Evolutionary conservation across 2,329 filamentous ascomycete species (phyloP), one percentile per base, ranked within the genome.

Genomic region (Xylariomycetidae sp.): DNA sequence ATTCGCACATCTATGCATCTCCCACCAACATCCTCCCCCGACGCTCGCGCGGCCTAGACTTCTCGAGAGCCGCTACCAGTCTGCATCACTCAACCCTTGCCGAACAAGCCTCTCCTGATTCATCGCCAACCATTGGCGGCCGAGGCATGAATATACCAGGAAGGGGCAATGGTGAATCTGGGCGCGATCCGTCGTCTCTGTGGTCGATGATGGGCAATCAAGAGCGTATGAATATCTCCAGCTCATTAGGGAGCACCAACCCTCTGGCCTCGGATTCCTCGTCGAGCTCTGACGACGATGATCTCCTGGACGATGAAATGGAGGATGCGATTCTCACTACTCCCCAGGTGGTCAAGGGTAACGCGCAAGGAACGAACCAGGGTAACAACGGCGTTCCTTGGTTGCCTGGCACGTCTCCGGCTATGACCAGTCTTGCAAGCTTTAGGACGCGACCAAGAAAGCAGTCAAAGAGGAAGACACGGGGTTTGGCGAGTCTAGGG

Each of bases 11-110:
- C 30, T 95, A 94, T 65, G 84, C 85, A 26, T 90, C 88, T 2
- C 88, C 89, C 3, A 83, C 85, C 16, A 94, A 89, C 34, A 85
- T 94, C 29, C 73, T 97, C 6, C 90, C 90, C 13, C 80, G 90
- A 44, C 82, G 89, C 41, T 96, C 89, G 18, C 79, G 90, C 36
- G 90, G 90, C 27, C 70, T 96, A 40, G 90, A 97, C 63, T 97
- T 95, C 60, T 90, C 90, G 25, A 77, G 90, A 47, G 89, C 89
- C 9, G 92, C 88, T 42, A 96, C 90, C 9, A 94, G 89, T 56
- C 71, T 98, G 15, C 92, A 97, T 62, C 92, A 97, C 61, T 96
- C 90, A 12, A 97, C 86, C 1, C 74, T 97, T 7, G 89, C 90
- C 36, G 87, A 95, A 48, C 78, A 83, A 57, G 85, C 86, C 1